Percentiles rank a stretch among this genome's conserved stretches.
Conservation (phyloP, 2,329 filamentous ascomycete genomes). For the Metarhizium sp. region DNA sequence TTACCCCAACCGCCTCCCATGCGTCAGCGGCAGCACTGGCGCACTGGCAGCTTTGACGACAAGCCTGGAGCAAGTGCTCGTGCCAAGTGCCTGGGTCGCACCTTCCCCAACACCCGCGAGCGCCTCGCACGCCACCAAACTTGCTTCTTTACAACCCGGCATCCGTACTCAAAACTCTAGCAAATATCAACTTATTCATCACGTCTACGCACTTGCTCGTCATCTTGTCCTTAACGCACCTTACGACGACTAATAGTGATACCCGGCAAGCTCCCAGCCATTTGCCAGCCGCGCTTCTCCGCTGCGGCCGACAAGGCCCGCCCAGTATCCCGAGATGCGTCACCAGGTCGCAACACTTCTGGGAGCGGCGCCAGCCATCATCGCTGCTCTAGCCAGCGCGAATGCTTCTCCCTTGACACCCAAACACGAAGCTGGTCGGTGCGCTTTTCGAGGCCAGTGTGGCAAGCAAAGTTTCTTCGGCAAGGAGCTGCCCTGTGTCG, state of each 20-base stretch:
- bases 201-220: not conserved
- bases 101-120: conserved; percentile 1
- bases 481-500: conserved; percentile 80
- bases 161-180: too few relatives aligned
- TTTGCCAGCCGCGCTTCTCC: not conserved
- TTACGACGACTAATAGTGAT: not conserved
- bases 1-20: not conserved
- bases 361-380: conserved; percentile 21
- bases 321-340: conserved; percentile 19
- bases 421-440: conserved; percentile 78
- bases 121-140: not conserved
- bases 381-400: conserved; percentile 13
- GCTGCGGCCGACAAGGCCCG: conserved; percentile 5
- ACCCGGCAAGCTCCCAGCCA: not conserved
- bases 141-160: not conserved
- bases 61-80: not conserved
- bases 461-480: conserved; percentile 87
- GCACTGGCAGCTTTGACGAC: too few relatives aligned
- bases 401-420: conserved; percentile 31
- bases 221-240: not conserved
- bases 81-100: not conserved
- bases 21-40: not conserved
- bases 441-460: conserved; percentile 84
- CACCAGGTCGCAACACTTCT: conserved; percentile 19
- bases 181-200: not conserved